Percentiles rank a stretch among this genome's conserved stretches.
Evolutionary conservation across 2,329 filamentous ascomycete genomes (phyloP).

Genomic region (Teratosphaeriaceae sp.): DNA sequence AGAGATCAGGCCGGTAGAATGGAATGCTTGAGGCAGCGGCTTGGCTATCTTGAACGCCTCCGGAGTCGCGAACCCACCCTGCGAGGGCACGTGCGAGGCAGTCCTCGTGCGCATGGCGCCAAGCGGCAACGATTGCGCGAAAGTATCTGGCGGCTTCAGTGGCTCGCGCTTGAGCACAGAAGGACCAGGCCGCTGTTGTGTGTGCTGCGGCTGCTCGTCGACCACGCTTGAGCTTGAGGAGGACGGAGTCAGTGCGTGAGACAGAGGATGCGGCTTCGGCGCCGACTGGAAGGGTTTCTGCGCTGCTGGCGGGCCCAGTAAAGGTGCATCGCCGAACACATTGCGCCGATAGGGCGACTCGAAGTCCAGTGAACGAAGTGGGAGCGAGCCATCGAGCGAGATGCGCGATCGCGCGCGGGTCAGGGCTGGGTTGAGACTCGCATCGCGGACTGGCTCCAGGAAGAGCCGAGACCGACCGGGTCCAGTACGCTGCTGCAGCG

Average conservation of each 20-base stretch:
- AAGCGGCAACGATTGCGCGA: constrained; percentile 70
- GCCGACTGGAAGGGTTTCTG: constrained; percentile 31
- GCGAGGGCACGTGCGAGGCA: constrained; percentile 35
- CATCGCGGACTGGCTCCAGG: constrained; percentile 28
- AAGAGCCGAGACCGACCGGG: constrained; percentile 33
- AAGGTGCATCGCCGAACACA: constrained; percentile 59
- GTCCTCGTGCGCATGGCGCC: constrained; percentile 50
- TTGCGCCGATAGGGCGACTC: constrained; percentile 51
- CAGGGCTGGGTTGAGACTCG: constrained; percentile 20
- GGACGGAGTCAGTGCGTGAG: constrained; percentile 78
- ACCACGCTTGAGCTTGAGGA: constrained; percentile 72
- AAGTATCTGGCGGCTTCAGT: constrained; percentile 49
- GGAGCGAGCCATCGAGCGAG: constrained; percentile 71
- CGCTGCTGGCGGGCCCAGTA: constrained; percentile 28
- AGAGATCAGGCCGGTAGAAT: constrained; percentile 89
- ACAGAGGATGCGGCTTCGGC: constrained; percentile 67
- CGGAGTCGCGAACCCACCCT: constrained; percentile 63
- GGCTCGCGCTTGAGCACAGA: constrained; percentile 35
- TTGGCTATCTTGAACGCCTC: constrained; percentile 69
- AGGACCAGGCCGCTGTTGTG: constrained; percentile 8
- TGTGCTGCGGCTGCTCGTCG: constrained; percentile 38
- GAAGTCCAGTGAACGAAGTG: constrained; percentile 58
- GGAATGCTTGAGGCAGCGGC: constrained; percentile 76
- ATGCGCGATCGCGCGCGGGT: constrained; percentile 52
- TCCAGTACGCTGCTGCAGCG: constrained; percentile 73